Evolutionary conservation across 1,139 yeast genomes (phyloP).

Genomic region (Pneumocystis wakefieldiae): DNA sequence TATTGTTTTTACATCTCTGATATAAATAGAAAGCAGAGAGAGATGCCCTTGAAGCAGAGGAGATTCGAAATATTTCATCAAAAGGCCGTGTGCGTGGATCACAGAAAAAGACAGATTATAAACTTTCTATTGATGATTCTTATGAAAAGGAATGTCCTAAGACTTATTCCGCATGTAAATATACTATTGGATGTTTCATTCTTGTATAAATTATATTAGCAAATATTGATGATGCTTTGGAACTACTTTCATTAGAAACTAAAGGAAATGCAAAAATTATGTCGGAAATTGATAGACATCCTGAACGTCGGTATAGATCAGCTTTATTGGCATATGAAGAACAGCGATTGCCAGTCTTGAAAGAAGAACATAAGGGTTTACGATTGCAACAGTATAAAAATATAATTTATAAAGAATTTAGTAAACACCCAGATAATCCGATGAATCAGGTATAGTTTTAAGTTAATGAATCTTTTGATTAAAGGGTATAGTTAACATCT

Average conservation of each 20-base stretch:
- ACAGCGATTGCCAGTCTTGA: conserved; percentile 53
- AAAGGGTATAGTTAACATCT: not conserved
- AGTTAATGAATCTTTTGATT: conserved; percentile 24
- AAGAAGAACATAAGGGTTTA: conserved; percentile 67
- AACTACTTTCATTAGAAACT: conserved; percentile 50
- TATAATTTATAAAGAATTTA: conserved; percentile 62
- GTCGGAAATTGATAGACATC: conserved; percentile 60
- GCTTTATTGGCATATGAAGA: conserved; percentile 64
- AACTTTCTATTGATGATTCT: conserved; percentile 54
- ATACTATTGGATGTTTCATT: conserved; percentile 5
- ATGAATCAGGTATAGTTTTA: conserved; percentile 58
- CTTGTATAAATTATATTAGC: conserved; percentile 15
- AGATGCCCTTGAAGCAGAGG: conserved; percentile 38
- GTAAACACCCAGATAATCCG: conserved; percentile 68
- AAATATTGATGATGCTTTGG: conserved; percentile 66
- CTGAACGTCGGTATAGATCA: conserved; percentile 78
- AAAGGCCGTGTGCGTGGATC: conserved; percentile 62
- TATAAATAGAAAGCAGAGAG: conserved; percentile 24
- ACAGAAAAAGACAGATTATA: conserved; percentile 48
- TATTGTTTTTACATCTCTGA: not conserved
- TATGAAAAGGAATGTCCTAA: conserved; percentile 20
- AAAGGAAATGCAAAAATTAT: conserved; percentile 30
- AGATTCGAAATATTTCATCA: conserved; percentile 46
- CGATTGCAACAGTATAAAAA: conserved; percentile 68
- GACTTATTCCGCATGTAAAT: conserved; percentile 7